Percentiles rank a stretch among this genome's conserved stretches.
These are phyloP conservation scores for Acacia acuminata DNA, from an alignment of 306 rosid species.

Conservation along the genomic window DNA sequence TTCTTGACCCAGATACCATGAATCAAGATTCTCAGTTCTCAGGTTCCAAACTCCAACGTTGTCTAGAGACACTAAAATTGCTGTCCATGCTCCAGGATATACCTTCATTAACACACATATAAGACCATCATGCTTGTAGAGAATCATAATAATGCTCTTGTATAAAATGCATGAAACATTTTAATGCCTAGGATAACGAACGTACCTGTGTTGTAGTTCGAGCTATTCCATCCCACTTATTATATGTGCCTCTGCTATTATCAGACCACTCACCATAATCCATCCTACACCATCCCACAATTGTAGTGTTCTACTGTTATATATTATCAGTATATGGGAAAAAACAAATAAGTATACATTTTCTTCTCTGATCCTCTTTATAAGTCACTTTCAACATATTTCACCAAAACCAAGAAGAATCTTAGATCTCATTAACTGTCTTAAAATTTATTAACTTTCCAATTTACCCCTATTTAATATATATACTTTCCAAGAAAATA, in stretches of 20 bases:
- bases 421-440: too few relatives aligned
- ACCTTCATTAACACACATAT: constrained; percentile 46
- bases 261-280: constrained; percentile 96
- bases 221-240: constrained; percentile 99
- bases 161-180: neutral
- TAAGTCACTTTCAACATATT: too few relatives aligned
- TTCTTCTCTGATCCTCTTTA: too few relatives aligned
- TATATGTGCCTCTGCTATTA: constrained; percentile 93
- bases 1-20: constrained; percentile 99
- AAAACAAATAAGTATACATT: neutral
- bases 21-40: constrained; percentile 88
- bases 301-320: neutral
- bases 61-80: constrained; percentile 85
- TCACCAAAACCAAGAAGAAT: too few relatives aligned
- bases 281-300: constrained; percentile 58
- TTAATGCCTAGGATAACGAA: neutral
- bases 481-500: too few relatives aligned
- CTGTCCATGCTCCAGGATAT: constrained; percentile 97
- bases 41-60: constrained; percentile 94
- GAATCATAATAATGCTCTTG: neutral
- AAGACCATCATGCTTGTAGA: neutral
- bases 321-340: neutral
- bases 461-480: too few relatives aligned
- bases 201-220: constrained; percentile 79
- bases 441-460: too few relatives aligned